Base-by-base conservation (phyloP, 495 filamentous ascomycete genomes). In the Tuber melanosporum region DNA sequence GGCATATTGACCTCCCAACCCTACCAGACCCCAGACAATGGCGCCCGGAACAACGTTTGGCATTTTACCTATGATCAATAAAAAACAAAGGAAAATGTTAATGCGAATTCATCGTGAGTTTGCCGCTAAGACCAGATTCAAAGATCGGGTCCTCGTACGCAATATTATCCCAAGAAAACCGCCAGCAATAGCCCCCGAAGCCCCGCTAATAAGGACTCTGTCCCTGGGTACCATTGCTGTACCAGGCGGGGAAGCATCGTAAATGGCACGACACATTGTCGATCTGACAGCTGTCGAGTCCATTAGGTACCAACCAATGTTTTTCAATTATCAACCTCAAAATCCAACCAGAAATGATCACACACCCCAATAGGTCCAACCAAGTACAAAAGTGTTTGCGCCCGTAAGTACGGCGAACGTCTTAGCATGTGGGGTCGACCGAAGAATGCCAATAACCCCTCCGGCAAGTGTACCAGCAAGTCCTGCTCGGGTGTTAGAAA, bases 361-460 rank as follows among this genome's bases (percentile, higher is more conserved):
- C 85, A 80, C 85, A 96, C 92, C 92, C 87, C 89, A 93, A 84
- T 91, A 99, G 26, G 90, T 91, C 70, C 87, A 89, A 44, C 93
- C 93, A 70, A 96, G 88, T 57, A 87, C 85, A 85, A 91, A 92
- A 88, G 92, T 97, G 85, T 97, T 94, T 62, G 92, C 85, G 49
- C 92, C 91, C 44, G 90, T 89, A 74, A 90, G 88, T 49, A 91
- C 70, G 8, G 93, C 90, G 85, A 94, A 95, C 8, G 97, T 84
- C 14, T 88, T 84, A 17, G 90, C 87, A 57, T 91, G 90, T 26
- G 86, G 85, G 7, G 86, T 88, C 41, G 90, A 91, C 81, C 90
- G 87, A 45, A 94, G 80, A 44, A 93, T 90, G 42, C 92, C 93
- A 46, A 86, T 84, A 66, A 89, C 87, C 72, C 91, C 91, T 75